Base-by-base conservation (phyloP, 2,329 filamentous ascomycete genomes). In the Claviceps sp. region DNA sequence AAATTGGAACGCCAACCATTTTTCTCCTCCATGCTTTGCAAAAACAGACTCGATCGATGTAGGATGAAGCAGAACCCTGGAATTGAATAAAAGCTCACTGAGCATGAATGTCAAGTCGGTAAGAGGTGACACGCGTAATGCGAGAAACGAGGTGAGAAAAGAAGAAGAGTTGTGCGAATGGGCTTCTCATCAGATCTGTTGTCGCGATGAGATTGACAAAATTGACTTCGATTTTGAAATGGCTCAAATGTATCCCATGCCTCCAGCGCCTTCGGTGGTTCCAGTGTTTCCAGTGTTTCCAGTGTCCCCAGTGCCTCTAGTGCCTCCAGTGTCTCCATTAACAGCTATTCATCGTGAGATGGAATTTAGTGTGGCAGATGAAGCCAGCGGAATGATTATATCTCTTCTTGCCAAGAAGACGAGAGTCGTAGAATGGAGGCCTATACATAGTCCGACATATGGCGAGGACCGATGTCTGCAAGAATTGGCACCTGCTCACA, bases 321-420 rank as follows among this genome's bases (percentile, higher is more conserved):
- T 8, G 26, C 26, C 26, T 30, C 22, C 22, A 22, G 22, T 22
- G 22, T 22, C 22, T 22, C 4, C 9, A 34, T 34, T 34, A 34
- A 61, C 64, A 55, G 65, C 61, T 63, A 65, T 64, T 62, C 60
- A 64, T 61, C 3, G 61, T 51, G 52, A 43, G 36, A 42, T 46
- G 38, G 18, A 20, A 8, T 48, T 24, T 13, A 34, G 30, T 24
- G 11, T 20, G 14, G 34, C 8, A 8, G 34, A 6, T 9, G 14
- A 38, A 24, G 18, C 6, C 18, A 30, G 41, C 14, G 9, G n/a
- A 41, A 37, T 37, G 3, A 34, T 43, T 24, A 20, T 30, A 16
- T 43, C 20, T 42, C 9, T 48, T 42, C 22, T 6, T 34, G 13
- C 5, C 7, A 34, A 34, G 30, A 30, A 30, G 8, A 30, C 26